Base-by-base conservation (phyloP, 306 rosid genomes). In the Mucuna pruriens region DNA sequence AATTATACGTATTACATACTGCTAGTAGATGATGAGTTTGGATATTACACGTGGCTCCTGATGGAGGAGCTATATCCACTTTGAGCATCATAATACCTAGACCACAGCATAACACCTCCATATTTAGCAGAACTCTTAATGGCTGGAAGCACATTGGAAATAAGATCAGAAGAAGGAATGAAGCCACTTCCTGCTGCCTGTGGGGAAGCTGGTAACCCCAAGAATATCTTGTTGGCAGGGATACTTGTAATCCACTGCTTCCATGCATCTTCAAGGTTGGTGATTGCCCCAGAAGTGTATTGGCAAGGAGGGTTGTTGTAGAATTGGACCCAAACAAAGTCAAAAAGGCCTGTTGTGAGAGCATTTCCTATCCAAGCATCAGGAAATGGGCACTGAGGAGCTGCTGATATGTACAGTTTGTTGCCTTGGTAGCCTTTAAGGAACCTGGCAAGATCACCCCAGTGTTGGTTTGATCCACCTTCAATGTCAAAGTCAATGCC, bases 321-420 rank as follows among this genome's bases (percentile, higher is more conserved):
- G 61, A 79, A 86, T 12, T 86, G 86, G 0, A 82, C 86, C 89
- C 86, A 82, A 51, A 86, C 86, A 51, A 10, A 60, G 6, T 86
- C 84, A 45, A 82, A 79, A 74, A 67, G 63, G 0, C 71, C 83
- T 4, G 82, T 81, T 12, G 75, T 65, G 25, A 77, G 83, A 6
- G 81, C 81, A 55, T 79, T 84, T 67, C 77, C 87, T 12, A 68
- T 80, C 87, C 82, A 72, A 55, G 81, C 77, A 86, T 83, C 84
- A 52, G 86, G 89, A 54, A 79, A 86, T 49, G 86, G 86, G 12
- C 89, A 86, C 26, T 82, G 87, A 54, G 89, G 87, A 51, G 89
- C 87, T 16, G 89, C 89, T 16, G 78, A 80, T 64, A 86, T 44
- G 80, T 54, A 70, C 31, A 74, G 38, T 4, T n/a, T 66, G 2